Percentiles rank a stretch among this genome's conserved stretches.
phyloP scores from a whole-genome alignment of 129 eudicot genomes.

The Centaurea solstitialis region DNA sequence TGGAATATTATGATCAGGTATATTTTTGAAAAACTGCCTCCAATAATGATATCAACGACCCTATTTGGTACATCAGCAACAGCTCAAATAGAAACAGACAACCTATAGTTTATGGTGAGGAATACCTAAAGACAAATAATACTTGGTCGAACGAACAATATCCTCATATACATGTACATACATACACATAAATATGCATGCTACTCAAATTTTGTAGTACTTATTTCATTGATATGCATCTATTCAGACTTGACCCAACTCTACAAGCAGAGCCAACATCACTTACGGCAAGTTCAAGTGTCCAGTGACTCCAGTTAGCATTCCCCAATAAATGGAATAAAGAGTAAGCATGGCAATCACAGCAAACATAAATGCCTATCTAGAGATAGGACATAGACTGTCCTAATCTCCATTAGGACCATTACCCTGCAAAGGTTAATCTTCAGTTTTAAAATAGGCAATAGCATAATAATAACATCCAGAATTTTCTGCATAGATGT shows the following conservation, averaged over 20 bases:
- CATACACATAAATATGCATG: too few relatives aligned
- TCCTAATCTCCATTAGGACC: neutral
- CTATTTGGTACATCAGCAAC: neutral
- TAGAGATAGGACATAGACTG: neutral
- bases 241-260: neutral
- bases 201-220: neutral
- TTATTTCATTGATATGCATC: neutral
- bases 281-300: neutral
- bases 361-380: neutral
- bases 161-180: neutral
- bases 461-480: neutral
- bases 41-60: neutral
- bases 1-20: neutral
- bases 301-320: neutral
- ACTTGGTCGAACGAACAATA: neutral
- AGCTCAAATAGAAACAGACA: neutral
- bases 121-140: neutral
- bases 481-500: neutral
- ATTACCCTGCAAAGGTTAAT: neutral
- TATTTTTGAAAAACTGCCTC: neutral
- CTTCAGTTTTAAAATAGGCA: neutral
- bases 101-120: neutral
- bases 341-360: neutral
- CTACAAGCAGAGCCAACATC: neutral
- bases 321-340: neutral